These are phyloP conservation scores for Coelastrella sp. DNA, from an alignment of 139 green algal genomes.

Conservation along the genomic window DNA sequence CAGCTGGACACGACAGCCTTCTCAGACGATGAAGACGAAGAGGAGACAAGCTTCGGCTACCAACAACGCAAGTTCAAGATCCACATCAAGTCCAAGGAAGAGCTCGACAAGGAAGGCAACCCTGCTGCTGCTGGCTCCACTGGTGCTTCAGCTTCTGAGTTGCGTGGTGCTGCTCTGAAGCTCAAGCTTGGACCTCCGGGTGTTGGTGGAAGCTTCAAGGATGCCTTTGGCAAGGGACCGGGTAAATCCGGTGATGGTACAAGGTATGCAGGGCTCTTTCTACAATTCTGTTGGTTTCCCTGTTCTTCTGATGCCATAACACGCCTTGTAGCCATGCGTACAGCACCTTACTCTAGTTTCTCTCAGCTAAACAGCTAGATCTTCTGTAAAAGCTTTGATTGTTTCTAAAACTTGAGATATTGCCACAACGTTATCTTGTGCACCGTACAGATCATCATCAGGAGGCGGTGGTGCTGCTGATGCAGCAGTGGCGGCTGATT, in stretches of 20 bases:
- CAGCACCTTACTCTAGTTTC: no score
- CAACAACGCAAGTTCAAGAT: slow-evolving; percentile 43
- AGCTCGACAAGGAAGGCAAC: not conserved
- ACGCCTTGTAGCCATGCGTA: no score
- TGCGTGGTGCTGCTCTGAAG: slow-evolving; percentile 9
- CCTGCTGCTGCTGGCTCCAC: slow-evolving; percentile 23
- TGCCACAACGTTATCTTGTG: no score
- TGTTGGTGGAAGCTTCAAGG: slow-evolving; percentile 13
- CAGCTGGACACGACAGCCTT: slow-evolving; percentile 26
- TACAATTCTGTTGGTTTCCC: not conserved
- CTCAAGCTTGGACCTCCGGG: slow-evolving; percentile 16
- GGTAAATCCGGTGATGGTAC: not conserved
- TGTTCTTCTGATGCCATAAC: not conserved
- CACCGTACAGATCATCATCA: not conserved
- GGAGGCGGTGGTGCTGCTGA: not conserved
- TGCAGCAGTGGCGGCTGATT: no score
- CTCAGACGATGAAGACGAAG: slow-evolving; percentile 39
- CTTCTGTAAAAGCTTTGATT: not conserved
- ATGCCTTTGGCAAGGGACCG: not conserved
- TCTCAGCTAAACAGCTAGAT: no score
- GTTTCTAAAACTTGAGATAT: no score
- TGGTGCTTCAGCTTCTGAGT: not conserved
- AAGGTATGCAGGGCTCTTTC: not conserved
- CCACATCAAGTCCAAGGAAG: slow-evolving; percentile 40
- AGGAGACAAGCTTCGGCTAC: slow-evolving; percentile 18